phyloP scores from a whole-genome alignment of 1,284 basidiomycete genomes.

The Ganoderma boninense region DNA sequence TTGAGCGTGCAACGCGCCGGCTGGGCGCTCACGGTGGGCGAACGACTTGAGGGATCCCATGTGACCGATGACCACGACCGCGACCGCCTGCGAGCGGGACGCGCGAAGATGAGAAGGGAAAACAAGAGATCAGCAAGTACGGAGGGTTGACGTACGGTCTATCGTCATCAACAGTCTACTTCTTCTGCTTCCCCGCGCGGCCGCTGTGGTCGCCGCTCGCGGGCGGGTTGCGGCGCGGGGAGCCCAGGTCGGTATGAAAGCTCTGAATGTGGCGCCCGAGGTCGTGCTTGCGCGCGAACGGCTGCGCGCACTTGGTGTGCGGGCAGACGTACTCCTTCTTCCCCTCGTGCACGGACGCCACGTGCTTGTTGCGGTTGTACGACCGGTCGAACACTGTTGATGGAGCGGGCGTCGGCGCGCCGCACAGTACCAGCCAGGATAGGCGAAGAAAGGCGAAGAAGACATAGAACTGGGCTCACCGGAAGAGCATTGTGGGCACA shows the following conservation, averaged over 20 bases:
- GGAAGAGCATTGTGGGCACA: background rate
- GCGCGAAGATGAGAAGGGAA: background rate
- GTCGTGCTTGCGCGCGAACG: constrained; percentile 23
- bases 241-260: constrained; percentile 21
- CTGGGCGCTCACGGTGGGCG: constrained; percentile 8
- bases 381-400: background rate
- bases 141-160: background rate
- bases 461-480: background rate
- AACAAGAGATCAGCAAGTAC: background rate
- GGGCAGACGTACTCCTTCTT: constrained; percentile 75
- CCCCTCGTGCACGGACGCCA: constrained; percentile 73
- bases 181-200: background rate
- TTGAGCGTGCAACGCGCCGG: background rate
- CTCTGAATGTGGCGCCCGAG: constrained; percentile 12
- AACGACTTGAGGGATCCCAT: constrained; percentile 4
- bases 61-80: constrained; percentile 1
- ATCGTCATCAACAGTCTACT: background rate
- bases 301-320: constrained; percentile 55
- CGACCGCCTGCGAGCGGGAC: background rate
- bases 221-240: constrained; percentile 17
- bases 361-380: background rate
- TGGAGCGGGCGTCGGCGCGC: background rate
- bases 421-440: background rate
- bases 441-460: background rate
- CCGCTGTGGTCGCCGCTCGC: background rate